Conservation (phyloP, 306 rosid genomes). For the Gastrolobium bilobum region DNA sequence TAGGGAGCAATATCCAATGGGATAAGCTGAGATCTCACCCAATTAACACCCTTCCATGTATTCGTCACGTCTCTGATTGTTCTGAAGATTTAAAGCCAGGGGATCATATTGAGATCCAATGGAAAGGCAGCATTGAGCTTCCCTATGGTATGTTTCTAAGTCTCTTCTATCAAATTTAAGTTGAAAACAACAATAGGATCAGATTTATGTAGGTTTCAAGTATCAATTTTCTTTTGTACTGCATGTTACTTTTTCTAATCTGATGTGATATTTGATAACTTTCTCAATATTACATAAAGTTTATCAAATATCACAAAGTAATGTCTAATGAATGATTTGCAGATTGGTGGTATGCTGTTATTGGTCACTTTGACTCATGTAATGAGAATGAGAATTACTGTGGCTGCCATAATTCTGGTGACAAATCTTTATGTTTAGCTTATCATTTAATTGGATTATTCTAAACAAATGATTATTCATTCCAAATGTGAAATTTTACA, state of each 20-base stretch:
- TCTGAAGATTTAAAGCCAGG: constrained; percentile 62
- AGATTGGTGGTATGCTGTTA: constrained; percentile 83
- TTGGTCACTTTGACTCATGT: constrained; percentile 69
- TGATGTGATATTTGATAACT: too few relatives aligned
- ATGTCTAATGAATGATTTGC: constrained; percentile 31
- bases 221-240: too few relatives aligned
- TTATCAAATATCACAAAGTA: not conserved
- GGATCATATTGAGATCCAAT: constrained; percentile 79
- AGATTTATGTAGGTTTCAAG: too few relatives aligned
- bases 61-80: constrained; percentile 64
- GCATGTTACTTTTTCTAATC: too few relatives aligned
- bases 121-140: constrained; percentile 59
- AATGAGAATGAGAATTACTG: constrained; percentile 56
- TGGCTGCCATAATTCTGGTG: constrained; percentile 63
- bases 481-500: too few relatives aligned
- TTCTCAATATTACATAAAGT: not conserved
- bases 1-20: constrained; percentile 63
- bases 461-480: too few relatives aligned
- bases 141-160: constrained; percentile 63
- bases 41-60: constrained; percentile 54
- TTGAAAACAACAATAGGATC: too few relatives aligned
- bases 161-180: too few relatives aligned
- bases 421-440: constrained; percentile 25
- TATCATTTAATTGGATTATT: too few relatives aligned
- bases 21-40: constrained; percentile 63